A percentile compares a stretch with the other conserved stretches of the same genome.
Conservation (phyloP, 1,284 basidiomycete species). For the Ceratobasidium sp. region DNA sequence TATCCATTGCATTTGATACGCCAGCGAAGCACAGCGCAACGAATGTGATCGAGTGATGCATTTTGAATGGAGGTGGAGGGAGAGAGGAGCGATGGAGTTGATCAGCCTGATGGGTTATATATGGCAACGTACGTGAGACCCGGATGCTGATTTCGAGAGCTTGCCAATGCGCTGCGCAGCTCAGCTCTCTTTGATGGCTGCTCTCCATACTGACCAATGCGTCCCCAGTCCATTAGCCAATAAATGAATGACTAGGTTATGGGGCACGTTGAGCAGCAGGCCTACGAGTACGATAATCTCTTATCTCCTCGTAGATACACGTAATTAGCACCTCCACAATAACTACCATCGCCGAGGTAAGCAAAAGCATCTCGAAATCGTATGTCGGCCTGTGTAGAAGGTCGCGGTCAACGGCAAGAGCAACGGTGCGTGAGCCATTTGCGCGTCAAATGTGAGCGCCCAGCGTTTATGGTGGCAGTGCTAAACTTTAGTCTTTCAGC, state of each 20-base stretch:
- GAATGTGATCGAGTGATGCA: neutral
- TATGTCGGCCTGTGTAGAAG: neutral
- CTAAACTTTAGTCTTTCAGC: conserved; percentile 3
- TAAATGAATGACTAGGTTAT: neutral
- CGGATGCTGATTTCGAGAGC: too few relatives aligned
- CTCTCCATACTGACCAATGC: neutral
- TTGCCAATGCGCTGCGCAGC: neutral
- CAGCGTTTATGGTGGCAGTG: conserved; percentile 36
- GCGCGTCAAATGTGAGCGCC: conserved; percentile 12
- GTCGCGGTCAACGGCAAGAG: conserved; percentile 5
- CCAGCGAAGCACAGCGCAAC: neutral
- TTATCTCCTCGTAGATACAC: conserved; percentile 12
- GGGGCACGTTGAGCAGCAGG: neutral
- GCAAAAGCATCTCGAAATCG: conserved; percentile 11
- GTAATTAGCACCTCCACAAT: conserved; percentile 22
- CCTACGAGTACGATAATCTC: neutral
- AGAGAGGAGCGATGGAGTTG: neutral
- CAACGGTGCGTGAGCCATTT: conserved; percentile 12
- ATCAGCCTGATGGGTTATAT: conserved; percentile 29
- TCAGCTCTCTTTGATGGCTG: neutral
- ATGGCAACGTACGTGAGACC: conserved; percentile 22
- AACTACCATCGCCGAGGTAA: conserved; percentile 28
- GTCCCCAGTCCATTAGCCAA: neutral
- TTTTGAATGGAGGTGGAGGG: neutral
- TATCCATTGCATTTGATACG: conserved; percentile 12